Percentiles rank a stretch among this genome's conserved stretches.
Evolutionary conservation across 192 early-diverging fungal genomes (phyloP).

Genomic region (Coemansia sp.): DNA sequence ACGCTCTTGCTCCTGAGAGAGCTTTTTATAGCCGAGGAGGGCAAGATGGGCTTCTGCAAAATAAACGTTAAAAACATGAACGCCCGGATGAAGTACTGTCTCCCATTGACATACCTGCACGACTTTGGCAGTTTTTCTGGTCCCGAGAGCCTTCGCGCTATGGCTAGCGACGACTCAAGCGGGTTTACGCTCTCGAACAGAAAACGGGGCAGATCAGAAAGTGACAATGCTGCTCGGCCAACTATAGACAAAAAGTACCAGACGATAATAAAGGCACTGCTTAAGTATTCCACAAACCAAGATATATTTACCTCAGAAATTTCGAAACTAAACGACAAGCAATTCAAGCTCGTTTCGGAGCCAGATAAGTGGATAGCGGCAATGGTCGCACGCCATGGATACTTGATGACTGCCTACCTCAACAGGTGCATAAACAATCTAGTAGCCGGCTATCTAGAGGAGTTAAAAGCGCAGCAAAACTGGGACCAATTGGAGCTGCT

Average conservation of each 20-base stretch:
- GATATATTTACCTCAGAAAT: background rate
- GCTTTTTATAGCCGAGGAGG: background rate
- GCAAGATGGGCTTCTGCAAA: background rate
- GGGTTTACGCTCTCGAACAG: background rate
- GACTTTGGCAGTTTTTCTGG: background rate
- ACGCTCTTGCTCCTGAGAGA: slow-evolving; percentile 4
- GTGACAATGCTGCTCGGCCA: background rate
- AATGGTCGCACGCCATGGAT: background rate
- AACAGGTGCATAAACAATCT: background rate
- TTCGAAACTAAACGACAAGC: background rate
- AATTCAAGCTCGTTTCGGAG: background rate
- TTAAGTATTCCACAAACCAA: background rate
- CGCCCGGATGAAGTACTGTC: slow-evolving; percentile 3
- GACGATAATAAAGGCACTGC: slow-evolving; percentile 1
- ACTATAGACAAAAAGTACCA: slow-evolving; percentile 4
- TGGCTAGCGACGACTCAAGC: background rate
- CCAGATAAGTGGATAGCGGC: slow-evolving; percentile 1
- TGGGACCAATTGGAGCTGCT: background rate
- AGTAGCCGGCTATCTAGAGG: background rate
- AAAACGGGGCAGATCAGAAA: background rate
- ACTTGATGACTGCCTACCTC: background rate
- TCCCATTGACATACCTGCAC: slow-evolving; percentile 3
- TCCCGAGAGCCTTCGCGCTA: background rate
- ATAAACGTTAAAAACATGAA: slow-evolving; percentile 6
- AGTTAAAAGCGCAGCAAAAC: background rate